A percentile compares a stretch with the other conserved stretches of the same genome.
Evolutionary conservation across 2,329 filamentous ascomycete species (phyloP).

Genomic region (Penicillium sp.): DNA sequence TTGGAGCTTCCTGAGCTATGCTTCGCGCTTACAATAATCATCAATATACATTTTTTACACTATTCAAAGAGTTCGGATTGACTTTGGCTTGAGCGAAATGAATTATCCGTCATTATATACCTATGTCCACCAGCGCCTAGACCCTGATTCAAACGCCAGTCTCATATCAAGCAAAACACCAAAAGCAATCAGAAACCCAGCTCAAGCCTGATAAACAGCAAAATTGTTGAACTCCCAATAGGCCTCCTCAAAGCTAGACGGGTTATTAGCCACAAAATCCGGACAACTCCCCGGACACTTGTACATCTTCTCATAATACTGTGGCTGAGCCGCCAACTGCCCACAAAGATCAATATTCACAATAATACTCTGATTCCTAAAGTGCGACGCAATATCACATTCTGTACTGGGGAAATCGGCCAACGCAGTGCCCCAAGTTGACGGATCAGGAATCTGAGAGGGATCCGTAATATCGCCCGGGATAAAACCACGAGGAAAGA

Average conservation of each 20-base stretch:
- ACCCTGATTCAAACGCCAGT: too few species aligned
- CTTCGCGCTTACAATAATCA: neutral
- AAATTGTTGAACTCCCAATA: slow-evolving; percentile 67
- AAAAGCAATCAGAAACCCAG: neutral
- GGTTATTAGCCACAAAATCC: slow-evolving; percentile 60
- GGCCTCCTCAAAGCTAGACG: slow-evolving; percentile 56
- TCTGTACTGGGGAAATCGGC: slow-evolving; percentile 66
- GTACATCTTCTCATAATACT: slow-evolving; percentile 35
- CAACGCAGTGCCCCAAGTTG: slow-evolving; percentile 60
- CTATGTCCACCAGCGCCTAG: too few species aligned
- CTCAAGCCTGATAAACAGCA: slow-evolving; percentile 54
- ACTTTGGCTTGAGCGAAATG: neutral
- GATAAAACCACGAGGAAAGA: slow-evolving; percentile 52
- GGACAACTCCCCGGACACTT: slow-evolving; percentile 56
- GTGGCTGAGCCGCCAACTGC: slow-evolving; percentile 45
- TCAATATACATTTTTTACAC: too few species aligned
- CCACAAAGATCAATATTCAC: slow-evolving; percentile 68
- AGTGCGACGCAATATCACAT: slow-evolving; percentile 61
- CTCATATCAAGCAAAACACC: too few species aligned
- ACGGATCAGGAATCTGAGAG: slow-evolving; percentile 57
- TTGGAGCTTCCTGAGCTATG: neutral
- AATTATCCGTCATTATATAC: neutral
- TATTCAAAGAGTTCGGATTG: neutral
- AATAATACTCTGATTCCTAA: slow-evolving; percentile 66
- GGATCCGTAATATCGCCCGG: slow-evolving; percentile 54